Conservation (phyloP, 2,329 filamentous ascomycete species). For the Fusarium piperis region DNA sequence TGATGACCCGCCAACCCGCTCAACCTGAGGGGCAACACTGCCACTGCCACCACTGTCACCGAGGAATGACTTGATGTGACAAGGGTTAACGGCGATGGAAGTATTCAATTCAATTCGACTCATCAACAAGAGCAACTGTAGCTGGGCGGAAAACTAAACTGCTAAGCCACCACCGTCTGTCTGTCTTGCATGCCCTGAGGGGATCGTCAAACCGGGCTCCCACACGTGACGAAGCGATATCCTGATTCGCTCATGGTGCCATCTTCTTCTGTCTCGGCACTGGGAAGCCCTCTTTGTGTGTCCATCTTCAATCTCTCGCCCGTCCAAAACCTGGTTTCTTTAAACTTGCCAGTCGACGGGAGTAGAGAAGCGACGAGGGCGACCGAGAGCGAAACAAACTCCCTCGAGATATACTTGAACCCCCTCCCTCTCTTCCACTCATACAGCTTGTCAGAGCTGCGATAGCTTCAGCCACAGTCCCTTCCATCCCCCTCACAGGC, state of each 20-base stretch:
- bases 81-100: background rate
- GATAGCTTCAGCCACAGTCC: background rate
- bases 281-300: constrained; percentile 5
- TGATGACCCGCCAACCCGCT: constrained; percentile 42
- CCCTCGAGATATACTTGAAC: background rate
- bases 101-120: background rate
- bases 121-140: background rate
- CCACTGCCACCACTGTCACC: constrained; percentile 25
- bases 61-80: background rate
- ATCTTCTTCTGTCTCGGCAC: constrained; percentile 2
- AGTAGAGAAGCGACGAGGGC: background rate
- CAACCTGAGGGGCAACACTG: constrained; percentile 22
- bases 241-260: constrained; percentile 32
- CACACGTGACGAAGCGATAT: constrained; percentile 34
- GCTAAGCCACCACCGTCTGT: background rate
- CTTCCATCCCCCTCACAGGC: background rate
- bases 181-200: background rate
- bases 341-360: background rate
- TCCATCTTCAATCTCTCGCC: background rate
- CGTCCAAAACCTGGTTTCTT: background rate
- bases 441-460: constrained; percentile 3
- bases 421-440: background rate
- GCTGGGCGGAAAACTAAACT: constrained; percentile 20
- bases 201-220: constrained; percentile 17
- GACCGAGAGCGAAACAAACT: background rate